Base-by-base conservation (phyloP, 371 early-diverging fungal species). In the Thermomucor indicae-seudaticae region DNA sequence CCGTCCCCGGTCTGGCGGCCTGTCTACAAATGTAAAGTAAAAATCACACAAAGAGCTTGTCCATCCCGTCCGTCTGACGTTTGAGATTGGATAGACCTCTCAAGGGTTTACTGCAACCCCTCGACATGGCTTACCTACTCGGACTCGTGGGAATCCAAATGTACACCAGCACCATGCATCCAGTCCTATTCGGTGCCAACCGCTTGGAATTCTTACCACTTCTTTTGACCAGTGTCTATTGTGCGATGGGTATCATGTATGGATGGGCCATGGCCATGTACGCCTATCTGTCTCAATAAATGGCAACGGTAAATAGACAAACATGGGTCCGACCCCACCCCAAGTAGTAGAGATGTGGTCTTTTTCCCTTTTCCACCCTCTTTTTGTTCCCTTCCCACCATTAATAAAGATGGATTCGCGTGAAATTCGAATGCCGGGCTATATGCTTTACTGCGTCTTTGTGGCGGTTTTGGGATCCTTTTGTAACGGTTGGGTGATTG, bases 171-270 rank as follows among this genome's bases (percentile, higher is more conserved):
- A 47, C 81, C 7, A 35, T 70, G 8, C 88, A 86, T 27, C 63
- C 67, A 25, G 22, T 61, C 12, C 11, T 79, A 4, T 86, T 89
- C 72, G 76, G 77, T 0, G 57, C 63, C 22, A 64, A 64, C 1
- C 46, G 39, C 20, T 49, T 90, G 20, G 83, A 79, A 50, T 95
- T 96, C 51, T 57, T 96, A 46, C 92, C 95, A 12, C 70, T 95
- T 57, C 84, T 93, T 79, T 40, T 85, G 47, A 85, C 84, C 0
- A 93, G 93, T 8, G 78, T 89, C 6, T 92, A 92, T 53, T 84
- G 85, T 34, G 80, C 86, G 2, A 50, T 83, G 2, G 96, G 94
- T 8, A 75, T 95, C 6, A 43, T 82, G n/a, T 91, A 88, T 66
- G 80, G 85, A 17, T 93, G 88, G 88, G 41, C 73, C 12, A 43